phyloP scores from a whole-genome alignment of 106 monocot species.

The Gastrodia elata region DNA sequence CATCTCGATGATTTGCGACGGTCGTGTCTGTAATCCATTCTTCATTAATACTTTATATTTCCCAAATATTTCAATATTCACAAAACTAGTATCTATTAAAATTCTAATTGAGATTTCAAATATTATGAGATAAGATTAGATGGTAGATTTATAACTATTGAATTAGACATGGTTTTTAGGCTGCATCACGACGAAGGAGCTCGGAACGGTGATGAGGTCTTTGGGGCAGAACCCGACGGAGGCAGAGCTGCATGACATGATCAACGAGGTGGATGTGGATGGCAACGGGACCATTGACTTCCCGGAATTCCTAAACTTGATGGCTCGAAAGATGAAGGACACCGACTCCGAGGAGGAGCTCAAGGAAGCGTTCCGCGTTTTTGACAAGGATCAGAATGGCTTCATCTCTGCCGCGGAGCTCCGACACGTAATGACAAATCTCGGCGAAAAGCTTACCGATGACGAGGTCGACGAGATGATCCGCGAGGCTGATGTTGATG shows the following conservation, averaged over 20 bases:
- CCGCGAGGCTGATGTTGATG: slow-evolving; percentile 39
- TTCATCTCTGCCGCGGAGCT: slow-evolving; percentile 51
- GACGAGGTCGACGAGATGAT: slow-evolving; percentile 50
- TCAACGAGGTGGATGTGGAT: slow-evolving; percentile 39
- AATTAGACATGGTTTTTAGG: too few species aligned
- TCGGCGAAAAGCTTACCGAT: slow-evolving; percentile 45
- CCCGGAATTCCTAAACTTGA: slow-evolving; percentile 37
- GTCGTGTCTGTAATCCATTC: too few species aligned
- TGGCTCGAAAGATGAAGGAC: slow-evolving; percentile 49
- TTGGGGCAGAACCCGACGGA: slow-evolving; percentile 46
- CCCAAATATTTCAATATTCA: too few species aligned
- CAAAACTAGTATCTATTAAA: too few species aligned
- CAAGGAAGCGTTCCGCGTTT: slow-evolving; percentile 42
- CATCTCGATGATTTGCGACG: too few species aligned
- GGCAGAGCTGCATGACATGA: slow-evolving; percentile 53
- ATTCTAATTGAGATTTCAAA: too few species aligned
- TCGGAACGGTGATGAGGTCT: slow-evolving; percentile 45
- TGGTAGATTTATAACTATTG: too few species aligned
- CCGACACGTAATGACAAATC: slow-evolving; percentile 51
- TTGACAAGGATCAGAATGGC: slow-evolving; percentile 55
- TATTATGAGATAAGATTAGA: too few species aligned
- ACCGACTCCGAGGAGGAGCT: slow-evolving; percentile 48
- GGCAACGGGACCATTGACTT: slow-evolving; percentile 39
- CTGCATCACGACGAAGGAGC: slow-evolving; percentile 41
- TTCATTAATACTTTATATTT: too few species aligned